A percentile compares a stretch with the other conserved stretches of the same genome.
phyloP scores from a whole-genome alignment of 2,329 filamentous ascomycete genomes.

The Sordariomycetes sp. region DNA sequence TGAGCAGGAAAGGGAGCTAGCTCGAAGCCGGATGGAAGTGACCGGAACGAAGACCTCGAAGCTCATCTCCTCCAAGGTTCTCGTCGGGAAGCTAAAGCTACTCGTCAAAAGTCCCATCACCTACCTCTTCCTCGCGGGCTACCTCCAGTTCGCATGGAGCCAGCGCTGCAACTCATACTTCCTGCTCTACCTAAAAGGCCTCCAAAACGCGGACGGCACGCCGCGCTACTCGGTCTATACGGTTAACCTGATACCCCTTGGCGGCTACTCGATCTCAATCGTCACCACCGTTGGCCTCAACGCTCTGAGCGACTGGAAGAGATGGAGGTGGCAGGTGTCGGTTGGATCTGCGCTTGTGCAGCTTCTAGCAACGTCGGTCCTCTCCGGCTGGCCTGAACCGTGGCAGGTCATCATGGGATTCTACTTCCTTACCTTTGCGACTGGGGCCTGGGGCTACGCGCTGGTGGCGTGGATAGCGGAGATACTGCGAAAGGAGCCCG shows the following conservation, averaged over 20 bases:
- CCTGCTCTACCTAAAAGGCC: constrained; percentile 19
- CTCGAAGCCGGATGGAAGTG: constrained; percentile 7
- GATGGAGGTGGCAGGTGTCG: constrained; percentile 38
- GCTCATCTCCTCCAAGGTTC: constrained; percentile 8
- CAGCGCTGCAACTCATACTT: constrained; percentile 25
- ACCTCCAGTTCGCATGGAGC: constrained; percentile 20
- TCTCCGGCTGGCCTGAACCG: constrained; percentile 21
- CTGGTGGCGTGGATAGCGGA: constrained; percentile 37
- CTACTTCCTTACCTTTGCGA: constrained; percentile 23
- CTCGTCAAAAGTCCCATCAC: constrained; percentile 18
- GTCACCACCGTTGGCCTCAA: constrained; percentile 42
- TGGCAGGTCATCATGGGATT: constrained; percentile 23
- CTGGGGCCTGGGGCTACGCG: constrained; percentile 20
- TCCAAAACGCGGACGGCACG: constrained; percentile 6
- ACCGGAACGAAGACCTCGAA: not conserved
- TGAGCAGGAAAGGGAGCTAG: constrained; percentile 14
- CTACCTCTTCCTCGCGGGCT: constrained; percentile 20
- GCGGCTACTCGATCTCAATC: constrained; percentile 24
- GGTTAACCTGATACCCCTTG: constrained; percentile 40
- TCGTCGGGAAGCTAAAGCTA: constrained; percentile 9
- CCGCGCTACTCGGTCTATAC: constrained; percentile 22
- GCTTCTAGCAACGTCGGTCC: constrained; percentile 20
- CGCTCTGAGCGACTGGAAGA: constrained; percentile 35
- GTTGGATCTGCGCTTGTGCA: constrained; percentile 32
- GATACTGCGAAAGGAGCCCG: constrained; percentile 30